Evolutionary conservation across 176 grass and related monocot species (phyloP), one percentile per base, ranked within the genome.

Genomic region (Leersia perrieri): DNA sequence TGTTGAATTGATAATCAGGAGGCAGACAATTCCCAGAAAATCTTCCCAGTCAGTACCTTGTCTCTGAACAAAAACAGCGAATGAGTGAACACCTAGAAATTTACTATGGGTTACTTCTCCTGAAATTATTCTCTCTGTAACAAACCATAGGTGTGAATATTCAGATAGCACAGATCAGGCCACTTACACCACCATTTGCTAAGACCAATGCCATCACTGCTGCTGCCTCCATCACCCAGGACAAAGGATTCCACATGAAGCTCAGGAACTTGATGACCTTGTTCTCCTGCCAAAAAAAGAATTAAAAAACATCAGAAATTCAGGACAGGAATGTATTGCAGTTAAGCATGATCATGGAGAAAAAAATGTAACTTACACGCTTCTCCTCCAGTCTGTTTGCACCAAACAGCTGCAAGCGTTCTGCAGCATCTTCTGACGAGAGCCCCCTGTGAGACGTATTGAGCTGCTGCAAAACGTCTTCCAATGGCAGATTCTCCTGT

Each of bases 181-280:
- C 12, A 83, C 90, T 91, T 86, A 97, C 94, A 72, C 90, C 88
- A 15, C 94, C 94, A 74, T 97, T 97, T 36, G 90, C 90, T 11
- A 97, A 47, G 32, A 87, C 70, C 39, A 97, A 33, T 64, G 94
- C 90, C 94, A 93, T 89, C 11, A 93, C 13, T 3, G 90, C 94
- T 64, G 90, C 94, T 58, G 90, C 94, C 86, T 97, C 90, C 90
- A 91, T 97, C 51, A 97, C 94, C 88, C 88, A 97, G 5, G 94
- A 93, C 83, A 93, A 77, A n/a, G 94, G 94, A 23, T 97, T 97
- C 94, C 94, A 97, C 94, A 97, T 93, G 55, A 97, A 97, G 34
- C 90, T 41, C 15, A 97, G 75, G 67, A 93, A 93, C 69, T 97
- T 97, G 22, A 97, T 51, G 70, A 91, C 35, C 75, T 97, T 97